Conservation (phyloP, 2,329 filamentous ascomycete genomes). For the Thielaviopsis cerberus region DNA sequence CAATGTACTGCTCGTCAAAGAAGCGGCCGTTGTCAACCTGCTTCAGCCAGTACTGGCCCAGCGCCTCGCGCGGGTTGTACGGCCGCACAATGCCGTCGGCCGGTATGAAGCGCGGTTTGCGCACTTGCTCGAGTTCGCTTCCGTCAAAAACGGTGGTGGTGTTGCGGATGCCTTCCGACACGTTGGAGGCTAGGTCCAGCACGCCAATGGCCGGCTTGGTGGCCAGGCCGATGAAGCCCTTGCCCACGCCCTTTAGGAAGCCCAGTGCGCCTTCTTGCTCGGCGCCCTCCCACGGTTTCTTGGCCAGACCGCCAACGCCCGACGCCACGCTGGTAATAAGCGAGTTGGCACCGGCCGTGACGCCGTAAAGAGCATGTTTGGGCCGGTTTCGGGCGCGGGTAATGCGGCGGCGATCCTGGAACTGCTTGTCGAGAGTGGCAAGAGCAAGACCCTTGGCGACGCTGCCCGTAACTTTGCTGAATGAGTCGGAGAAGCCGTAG, state of each 20-base stretch:
- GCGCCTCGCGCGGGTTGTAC: constrained; percentile 82
- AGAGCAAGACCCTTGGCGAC: constrained; percentile 92
- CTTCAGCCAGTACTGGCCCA: constrained; percentile 97
- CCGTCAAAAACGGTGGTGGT: constrained; percentile 96
- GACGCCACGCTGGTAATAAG: constrained; percentile 84
- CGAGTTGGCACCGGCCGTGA: constrained; percentile 86
- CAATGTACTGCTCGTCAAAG: constrained; percentile 95
- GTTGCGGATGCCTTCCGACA: constrained; percentile 93
- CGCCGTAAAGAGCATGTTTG: constrained; percentile 91
- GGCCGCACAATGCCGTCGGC: constrained; percentile 85
- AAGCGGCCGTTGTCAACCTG: constrained; percentile 93
- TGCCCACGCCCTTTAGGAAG: constrained; percentile 95
- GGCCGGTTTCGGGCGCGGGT: constrained; percentile 81
- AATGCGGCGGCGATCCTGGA: constrained; percentile 90
- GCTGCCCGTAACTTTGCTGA: constrained; percentile 93
- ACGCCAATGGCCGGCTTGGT: constrained; percentile 95
- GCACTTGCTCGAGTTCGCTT: constrained; percentile 80
- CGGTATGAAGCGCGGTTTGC: constrained; percentile 81
- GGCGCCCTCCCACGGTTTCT: constrained; percentile 85
- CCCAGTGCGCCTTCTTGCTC: constrained; percentile 87
- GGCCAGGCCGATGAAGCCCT: constrained; percentile 80
- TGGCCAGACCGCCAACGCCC: constrained; percentile 79
- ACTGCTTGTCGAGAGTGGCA: constrained; percentile 93
- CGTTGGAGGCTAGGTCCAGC: constrained; percentile 89
- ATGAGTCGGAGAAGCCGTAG: constrained; percentile 90